Evolutionary conservation across 192 early-diverging fungal genomes (phyloP).

Genomic region (Podila clonocystis): DNA sequence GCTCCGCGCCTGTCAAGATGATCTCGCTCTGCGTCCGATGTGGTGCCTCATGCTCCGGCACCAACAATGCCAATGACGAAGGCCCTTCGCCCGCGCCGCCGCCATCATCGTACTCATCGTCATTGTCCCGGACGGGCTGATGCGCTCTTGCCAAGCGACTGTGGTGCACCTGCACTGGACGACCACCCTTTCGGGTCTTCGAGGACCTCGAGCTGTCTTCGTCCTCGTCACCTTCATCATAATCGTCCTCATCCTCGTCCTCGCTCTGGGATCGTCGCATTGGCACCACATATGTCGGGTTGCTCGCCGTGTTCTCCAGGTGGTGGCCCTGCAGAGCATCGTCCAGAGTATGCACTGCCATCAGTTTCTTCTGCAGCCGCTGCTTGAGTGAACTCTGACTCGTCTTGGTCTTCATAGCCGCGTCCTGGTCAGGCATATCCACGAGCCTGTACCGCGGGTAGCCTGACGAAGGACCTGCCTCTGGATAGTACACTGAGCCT

Average conservation of each 20-base stretch:
- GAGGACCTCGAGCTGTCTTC: neutral
- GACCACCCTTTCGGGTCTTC: neutral
- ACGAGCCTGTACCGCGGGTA: constrained; percentile 1
- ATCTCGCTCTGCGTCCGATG: constrained; percentile 3
- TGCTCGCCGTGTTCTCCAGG: neutral
- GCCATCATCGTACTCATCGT: neutral
- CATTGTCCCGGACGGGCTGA: neutral
- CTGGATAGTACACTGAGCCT: constrained; percentile 9
- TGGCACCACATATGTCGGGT: constrained; percentile 1
- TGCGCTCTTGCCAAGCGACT: neutral
- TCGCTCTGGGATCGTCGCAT: neutral
- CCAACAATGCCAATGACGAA: neutral
- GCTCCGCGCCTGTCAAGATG: neutral
- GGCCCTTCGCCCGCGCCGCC: neutral
- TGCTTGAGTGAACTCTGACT: constrained; percentile 3
- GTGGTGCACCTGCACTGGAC: neutral
- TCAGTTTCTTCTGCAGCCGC: constrained; percentile 13
- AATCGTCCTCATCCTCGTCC: neutral
- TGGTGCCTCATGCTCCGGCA: neutral
- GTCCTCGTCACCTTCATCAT: neutral
- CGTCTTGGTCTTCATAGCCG: neutral
- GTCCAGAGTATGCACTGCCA: constrained; percentile 18
- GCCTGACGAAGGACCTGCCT: neutral
- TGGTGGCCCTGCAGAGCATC: constrained; percentile 10
- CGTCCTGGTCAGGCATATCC: neutral